Base-by-base conservation (phyloP, 257 asterid genomes). In the Vinca minor region DNA sequence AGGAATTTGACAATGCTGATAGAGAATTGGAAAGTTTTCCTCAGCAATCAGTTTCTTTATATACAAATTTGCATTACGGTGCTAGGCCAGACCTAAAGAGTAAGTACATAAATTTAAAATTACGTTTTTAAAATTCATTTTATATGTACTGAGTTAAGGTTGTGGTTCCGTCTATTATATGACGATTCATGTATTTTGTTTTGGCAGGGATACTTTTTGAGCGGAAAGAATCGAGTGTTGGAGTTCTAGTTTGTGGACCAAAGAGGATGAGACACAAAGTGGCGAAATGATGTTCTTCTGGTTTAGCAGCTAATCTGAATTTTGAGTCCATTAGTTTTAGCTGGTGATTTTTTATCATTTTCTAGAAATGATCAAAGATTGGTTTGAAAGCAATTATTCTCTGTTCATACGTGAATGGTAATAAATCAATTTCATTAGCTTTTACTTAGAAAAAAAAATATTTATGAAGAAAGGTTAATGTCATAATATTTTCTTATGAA, bases 281-380 rank as follows among this genome's bases (percentile, higher is more conserved):
- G 12, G 96, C 98, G 1, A 81, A 58, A 1, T 81, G 84, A 63
- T 85, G 96, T 38, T 81, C 95, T 8, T 88, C 96, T 21, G 84
- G 88, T 15, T 77, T 80, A 81, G 87, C 85, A 7, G 71, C 67
- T 7, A 88, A 91, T 48, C 85, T 91, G 44, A 88, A 91, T 72
- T 91, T 91, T 57, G 96, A 86, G 47, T 84, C 89, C 69, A 81
- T 91, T 69, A 88, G 95, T 73, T 91, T 91, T 78, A 84, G 83
- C 64, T 88, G 95, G 95, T 91, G 88, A 91, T 2, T 2, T 52
- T 29, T 20, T 26, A 48, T 48, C 47, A 42, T 42, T 4, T 42
- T 13, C 18, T 42, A 11, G 47, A 15, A 1, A 44, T 42, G 47
- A 42, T 11, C 38, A 34, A 34, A 38, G 42, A 38, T 34, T 34